A percentile compares a stretch with the other conserved stretches of the same genome.
phyloP scores from a whole-genome alignment of 2,329 filamentous ascomycete species.

The Aspergillus flavus region DNA sequence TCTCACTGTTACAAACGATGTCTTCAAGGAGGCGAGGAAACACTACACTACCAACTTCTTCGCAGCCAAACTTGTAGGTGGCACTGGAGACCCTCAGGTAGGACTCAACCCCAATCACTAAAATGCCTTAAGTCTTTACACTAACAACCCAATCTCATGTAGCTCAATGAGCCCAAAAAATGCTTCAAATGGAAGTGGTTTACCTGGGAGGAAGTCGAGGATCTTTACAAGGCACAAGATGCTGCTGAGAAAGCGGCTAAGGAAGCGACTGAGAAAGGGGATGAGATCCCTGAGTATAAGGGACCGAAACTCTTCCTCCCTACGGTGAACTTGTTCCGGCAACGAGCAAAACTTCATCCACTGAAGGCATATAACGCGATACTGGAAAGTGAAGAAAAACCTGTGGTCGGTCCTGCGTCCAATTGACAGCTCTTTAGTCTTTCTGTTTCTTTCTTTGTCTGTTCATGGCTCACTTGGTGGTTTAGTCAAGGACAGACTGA shows the following conservation, averaged over 20 bases:
- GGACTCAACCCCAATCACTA: constrained; percentile 24
- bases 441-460: too few species aligned
- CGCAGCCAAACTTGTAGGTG: constrained; percentile 53
- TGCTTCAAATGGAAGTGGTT: constrained; percentile 60
- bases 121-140: background rate
- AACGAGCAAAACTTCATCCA: constrained; percentile 12
- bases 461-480: too few species aligned
- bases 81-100: constrained; percentile 57
- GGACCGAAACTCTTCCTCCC: constrained; percentile 17
- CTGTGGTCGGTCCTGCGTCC: too few species aligned
- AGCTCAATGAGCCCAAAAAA: constrained; percentile 53
- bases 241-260: constrained; percentile 1
- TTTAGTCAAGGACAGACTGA: too few species aligned
- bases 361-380: background rate
- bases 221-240: constrained; percentile 4
- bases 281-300: background rate
- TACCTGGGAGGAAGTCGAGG: constrained; percentile 49
- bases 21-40: constrained; percentile 62
- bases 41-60: constrained; percentile 79
- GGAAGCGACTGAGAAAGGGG: background rate
- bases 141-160: background rate
- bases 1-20: constrained; percentile 66
- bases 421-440: too few species aligned
- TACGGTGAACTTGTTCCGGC: constrained; percentile 17
- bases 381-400: too few species aligned